A percentile compares a stretch with the other conserved stretches of the same genome.
Evolutionary conservation across 352 stramenopile genomes (phyloP).

Genomic region (Phytopythium ostracodes): DNA sequence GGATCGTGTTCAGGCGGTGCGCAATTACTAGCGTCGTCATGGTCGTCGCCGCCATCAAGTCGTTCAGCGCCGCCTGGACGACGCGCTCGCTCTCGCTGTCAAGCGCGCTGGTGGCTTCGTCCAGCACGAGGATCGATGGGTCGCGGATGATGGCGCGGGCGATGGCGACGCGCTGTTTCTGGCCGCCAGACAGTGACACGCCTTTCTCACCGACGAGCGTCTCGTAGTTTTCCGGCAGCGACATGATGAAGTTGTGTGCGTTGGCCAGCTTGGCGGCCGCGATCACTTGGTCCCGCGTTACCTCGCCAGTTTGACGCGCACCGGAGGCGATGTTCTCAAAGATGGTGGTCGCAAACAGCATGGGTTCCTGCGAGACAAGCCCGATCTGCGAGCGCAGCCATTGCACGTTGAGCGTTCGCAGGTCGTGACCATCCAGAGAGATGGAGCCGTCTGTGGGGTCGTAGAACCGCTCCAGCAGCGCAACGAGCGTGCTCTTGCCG

Average conservation of each 20-base stretch:
- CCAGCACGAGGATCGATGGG: slow-evolving; percentile 78
- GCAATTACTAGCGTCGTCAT: slow-evolving; percentile 80
- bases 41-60: slow-evolving; percentile 35
- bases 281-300: slow-evolving; percentile 41
- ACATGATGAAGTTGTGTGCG: slow-evolving; percentile 47
- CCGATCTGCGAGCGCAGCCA: slow-evolving; percentile 42
- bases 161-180: slow-evolving; percentile 35
- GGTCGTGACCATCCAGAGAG: slow-evolving; percentile 59
- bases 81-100: slow-evolving; percentile 74
- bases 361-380: slow-evolving; percentile 69
- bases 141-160: slow-evolving; percentile 63
- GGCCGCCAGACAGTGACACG: slow-evolving; percentile 27
- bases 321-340: slow-evolving; percentile 74
- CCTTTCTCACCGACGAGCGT: slow-evolving; percentile 29
- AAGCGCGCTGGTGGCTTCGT: slow-evolving; percentile 83
- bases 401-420: slow-evolving; percentile 66
- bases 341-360: slow-evolving; percentile 78
- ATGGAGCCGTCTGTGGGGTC: slow-evolving; percentile 59
- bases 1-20: slow-evolving; percentile 83
- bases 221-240: slow-evolving; percentile 87
- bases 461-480: slow-evolving; percentile 85
- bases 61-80: slow-evolving; percentile 72
- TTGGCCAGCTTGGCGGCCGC: slow-evolving; percentile 28
- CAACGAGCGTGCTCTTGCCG: slow-evolving; percentile 28
- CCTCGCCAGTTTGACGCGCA: not conserved